Evolutionary conservation across 306 rosid species (phyloP).

Genomic region (Sicyos baderoa): DNA sequence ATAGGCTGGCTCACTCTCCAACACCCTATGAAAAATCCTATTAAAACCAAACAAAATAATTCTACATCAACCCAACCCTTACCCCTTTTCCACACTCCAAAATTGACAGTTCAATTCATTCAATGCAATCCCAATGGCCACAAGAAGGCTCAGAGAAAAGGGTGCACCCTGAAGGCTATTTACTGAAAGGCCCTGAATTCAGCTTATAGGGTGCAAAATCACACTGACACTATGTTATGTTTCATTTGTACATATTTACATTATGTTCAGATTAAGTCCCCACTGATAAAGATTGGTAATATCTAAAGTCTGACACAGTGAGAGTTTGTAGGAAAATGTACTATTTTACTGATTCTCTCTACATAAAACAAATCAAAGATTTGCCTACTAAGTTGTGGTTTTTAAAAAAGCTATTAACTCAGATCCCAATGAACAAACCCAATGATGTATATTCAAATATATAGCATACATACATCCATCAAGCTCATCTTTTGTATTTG

Average conservation of each 20-base stretch:
- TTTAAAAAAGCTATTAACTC: not conserved
- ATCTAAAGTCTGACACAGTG: constrained; percentile 2
- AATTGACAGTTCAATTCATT: not conserved
- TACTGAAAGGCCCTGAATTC: not conserved
- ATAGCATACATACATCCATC: not conserved
- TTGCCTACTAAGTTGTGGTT: not conserved
- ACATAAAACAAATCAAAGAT: constrained; percentile 16
- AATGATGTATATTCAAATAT: not conserved
- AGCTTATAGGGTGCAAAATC: not conserved
- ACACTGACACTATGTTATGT: not conserved
- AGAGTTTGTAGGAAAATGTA: not conserved
- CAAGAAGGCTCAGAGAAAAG: not conserved
- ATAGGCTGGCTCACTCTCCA: too few species aligned
- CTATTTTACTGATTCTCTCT: not conserved
- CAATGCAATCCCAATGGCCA: not conserved
- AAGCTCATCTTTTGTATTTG: too few species aligned
- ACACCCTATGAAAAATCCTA: not conserved
- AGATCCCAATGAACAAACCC: not conserved
- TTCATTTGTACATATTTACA: not conserved
- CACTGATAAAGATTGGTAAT: not conserved
- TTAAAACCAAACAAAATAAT: too few species aligned
- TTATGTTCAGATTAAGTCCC: not conserved
- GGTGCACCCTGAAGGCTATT: not conserved
- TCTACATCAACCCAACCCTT: not conserved
- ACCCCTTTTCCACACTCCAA: not conserved